Evolutionary conservation across 2,329 filamentous ascomycete species (phyloP).

Genomic region (Penicillium griseofulvum): DNA sequence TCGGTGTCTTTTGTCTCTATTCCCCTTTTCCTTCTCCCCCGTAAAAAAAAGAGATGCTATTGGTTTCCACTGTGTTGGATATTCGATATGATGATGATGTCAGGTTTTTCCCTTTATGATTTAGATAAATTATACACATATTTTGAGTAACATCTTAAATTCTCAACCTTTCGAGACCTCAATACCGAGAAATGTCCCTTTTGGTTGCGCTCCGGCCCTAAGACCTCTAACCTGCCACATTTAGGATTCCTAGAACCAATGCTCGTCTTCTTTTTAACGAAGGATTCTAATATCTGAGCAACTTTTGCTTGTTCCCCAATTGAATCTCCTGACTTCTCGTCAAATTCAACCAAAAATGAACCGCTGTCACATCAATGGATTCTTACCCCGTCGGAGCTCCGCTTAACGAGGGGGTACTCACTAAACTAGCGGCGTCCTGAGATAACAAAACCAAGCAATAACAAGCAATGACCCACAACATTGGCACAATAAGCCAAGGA

Average conservation of each 20-base stretch:
- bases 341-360: background rate
- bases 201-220: too few relatives aligned
- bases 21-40: constrained; percentile 1
- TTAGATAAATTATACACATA: constrained; percentile 19
- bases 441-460: constrained; percentile 8
- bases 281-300: background rate
- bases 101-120: constrained; percentile 24
- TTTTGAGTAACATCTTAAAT: background rate
- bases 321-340: background rate
- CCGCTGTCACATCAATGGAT: background rate
- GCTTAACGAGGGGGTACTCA: constrained; percentile 5
- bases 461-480: background rate
- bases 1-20: constrained; percentile 2
- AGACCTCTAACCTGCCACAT: background rate
- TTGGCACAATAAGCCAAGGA: background rate
- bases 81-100: constrained; percentile 27
- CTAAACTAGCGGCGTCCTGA: constrained; percentile 1
- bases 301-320: background rate
- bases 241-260: background rate
- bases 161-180: too few relatives aligned
- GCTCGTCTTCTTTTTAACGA: background rate
- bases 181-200: background rate
- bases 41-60: constrained; percentile 14
- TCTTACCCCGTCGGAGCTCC: constrained; percentile 21
- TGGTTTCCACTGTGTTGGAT: constrained; percentile 4